Conservation (phyloP, 2,329 filamentous ascomycete genomes). For the Ophiocordyceps sinensis region DNA sequence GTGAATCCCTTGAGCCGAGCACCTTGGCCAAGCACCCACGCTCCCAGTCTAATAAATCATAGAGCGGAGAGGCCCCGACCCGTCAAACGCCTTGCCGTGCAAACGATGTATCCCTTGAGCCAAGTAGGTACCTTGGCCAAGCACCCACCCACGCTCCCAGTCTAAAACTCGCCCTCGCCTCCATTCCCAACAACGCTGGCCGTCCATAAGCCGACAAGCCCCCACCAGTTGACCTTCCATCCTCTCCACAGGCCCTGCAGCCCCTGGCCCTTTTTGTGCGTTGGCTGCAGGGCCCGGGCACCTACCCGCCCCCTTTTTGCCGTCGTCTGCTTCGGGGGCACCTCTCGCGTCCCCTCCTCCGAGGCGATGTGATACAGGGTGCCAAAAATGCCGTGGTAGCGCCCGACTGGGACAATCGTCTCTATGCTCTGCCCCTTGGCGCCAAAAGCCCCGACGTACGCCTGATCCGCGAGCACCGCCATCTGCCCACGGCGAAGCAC, state of each 20-base stretch:
- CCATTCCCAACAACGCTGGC: constrained; percentile 48
- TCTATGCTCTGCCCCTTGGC: constrained; percentile 33
- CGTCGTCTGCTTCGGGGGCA: constrained; percentile 18
- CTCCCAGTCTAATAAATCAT: constrained; percentile 19
- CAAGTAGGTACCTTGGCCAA: too few species aligned
- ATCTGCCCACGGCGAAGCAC: constrained; percentile 82
- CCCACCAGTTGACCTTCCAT: constrained; percentile 69
- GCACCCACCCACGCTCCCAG: constrained; percentile 4
- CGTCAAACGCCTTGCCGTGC: constrained; percentile 17
- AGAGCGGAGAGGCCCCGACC: constrained; percentile 20
- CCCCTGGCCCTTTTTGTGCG: constrained; percentile 48
- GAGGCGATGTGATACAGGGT: constrained; percentile 80
- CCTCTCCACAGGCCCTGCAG: constrained; percentile 55
- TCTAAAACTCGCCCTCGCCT: constrained; percentile 45
- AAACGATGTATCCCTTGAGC: constrained; percentile 11
- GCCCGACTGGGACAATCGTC: constrained; percentile 66
- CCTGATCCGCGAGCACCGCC: constrained; percentile 45
- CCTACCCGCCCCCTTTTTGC: constrained; percentile 18
- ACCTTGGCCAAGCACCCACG: too few species aligned
- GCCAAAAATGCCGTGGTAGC: constrained; percentile 74
- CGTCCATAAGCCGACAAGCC: constrained; percentile 59
- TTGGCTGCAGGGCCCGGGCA: constrained; percentile 14
- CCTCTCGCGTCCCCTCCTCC: constrained; percentile 58
- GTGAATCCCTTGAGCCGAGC: constrained; percentile 10
- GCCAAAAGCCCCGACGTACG: constrained; percentile 35